Conservation (phyloP, 306 rosid genomes). For the Prunus padus region DNA sequence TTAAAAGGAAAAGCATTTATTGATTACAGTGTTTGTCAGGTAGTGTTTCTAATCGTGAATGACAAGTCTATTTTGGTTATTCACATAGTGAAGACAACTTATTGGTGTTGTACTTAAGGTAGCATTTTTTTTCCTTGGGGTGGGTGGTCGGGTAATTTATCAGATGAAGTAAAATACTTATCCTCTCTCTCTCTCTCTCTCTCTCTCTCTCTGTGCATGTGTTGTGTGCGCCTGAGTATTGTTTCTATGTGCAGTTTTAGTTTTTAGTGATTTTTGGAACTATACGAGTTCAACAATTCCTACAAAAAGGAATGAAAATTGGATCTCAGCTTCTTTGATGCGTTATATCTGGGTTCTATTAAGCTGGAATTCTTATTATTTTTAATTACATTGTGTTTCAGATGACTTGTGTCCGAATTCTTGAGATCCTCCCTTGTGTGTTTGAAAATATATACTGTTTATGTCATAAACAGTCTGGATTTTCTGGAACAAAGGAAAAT, state of each 20-base stretch:
- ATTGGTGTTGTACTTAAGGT: background rate
- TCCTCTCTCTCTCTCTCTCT: background rate
- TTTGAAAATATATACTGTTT: constrained; percentile 46
- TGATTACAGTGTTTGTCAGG: constrained; percentile 77
- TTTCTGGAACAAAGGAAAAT: constrained; percentile 34
- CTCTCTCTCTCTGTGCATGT: background rate
- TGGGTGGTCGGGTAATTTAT: background rate
- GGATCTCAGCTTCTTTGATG: background rate
- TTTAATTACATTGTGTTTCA: constrained; percentile 47
- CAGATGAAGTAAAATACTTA: constrained; percentile 1
- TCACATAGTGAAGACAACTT: background rate
- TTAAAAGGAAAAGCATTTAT: constrained; percentile 70
- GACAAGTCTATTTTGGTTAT: constrained; percentile 10
- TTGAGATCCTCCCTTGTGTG: constrained; percentile 81
- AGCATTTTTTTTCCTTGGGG: background rate
- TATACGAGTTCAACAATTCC: background rate
- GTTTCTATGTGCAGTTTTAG: background rate
- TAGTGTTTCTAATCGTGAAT: constrained; percentile 25
- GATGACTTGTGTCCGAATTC: constrained; percentile 97
- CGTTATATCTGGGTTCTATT: constrained; percentile 23
- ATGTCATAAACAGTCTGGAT: constrained; percentile 30
- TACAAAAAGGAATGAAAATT: background rate
- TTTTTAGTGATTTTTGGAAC: background rate
- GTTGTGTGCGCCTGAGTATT: background rate
- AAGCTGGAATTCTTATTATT: constrained; percentile 31